Evolutionary conservation across 306 rosid species (phyloP).

Genomic region (Fragaria vesca): DNA sequence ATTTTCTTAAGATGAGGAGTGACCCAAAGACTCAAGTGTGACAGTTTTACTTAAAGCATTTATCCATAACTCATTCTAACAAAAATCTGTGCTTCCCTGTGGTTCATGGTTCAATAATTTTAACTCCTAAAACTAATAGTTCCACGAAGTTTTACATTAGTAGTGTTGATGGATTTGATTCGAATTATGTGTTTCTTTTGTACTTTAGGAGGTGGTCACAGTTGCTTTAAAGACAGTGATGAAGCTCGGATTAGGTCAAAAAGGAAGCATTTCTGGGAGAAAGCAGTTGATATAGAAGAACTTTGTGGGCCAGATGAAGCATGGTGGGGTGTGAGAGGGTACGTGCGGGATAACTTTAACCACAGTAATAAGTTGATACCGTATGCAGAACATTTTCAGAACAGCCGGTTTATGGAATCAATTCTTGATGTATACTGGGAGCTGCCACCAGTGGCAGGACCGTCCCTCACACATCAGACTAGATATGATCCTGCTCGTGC

Average conservation of each 20-base stretch:
- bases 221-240: slow-evolving; percentile 93
- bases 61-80: not conserved
- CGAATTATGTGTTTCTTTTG: slow-evolving; percentile 6
- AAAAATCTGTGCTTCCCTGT: not conserved
- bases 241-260: slow-evolving; percentile 88
- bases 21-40: not conserved
- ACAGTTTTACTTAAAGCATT: not conserved
- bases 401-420: slow-evolving; percentile 79
- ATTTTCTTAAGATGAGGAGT: not conserved
- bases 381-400: slow-evolving; percentile 71
- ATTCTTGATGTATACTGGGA: slow-evolving; percentile 98
- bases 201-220: slow-evolving; percentile 91
- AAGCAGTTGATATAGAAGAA: slow-evolving; percentile 79
- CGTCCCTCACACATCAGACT: slow-evolving; percentile 96
- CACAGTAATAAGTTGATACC: slow-evolving; percentile 71
- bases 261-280: slow-evolving; percentile 86
- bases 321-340: slow-evolving; percentile 99
- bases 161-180: not conserved
- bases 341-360: slow-evolving; percentile 84
- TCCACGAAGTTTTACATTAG: not conserved
- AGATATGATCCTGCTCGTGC: slow-evolving; percentile 96
- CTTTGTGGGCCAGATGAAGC: slow-evolving; percentile 89
- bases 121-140: not conserved
- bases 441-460: slow-evolving; percentile 96
- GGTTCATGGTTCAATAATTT: not conserved